Evolutionary conservation across 495 filamentous ascomycete species (phyloP).

Genomic region (Pseudevernia furfuracea): DNA sequence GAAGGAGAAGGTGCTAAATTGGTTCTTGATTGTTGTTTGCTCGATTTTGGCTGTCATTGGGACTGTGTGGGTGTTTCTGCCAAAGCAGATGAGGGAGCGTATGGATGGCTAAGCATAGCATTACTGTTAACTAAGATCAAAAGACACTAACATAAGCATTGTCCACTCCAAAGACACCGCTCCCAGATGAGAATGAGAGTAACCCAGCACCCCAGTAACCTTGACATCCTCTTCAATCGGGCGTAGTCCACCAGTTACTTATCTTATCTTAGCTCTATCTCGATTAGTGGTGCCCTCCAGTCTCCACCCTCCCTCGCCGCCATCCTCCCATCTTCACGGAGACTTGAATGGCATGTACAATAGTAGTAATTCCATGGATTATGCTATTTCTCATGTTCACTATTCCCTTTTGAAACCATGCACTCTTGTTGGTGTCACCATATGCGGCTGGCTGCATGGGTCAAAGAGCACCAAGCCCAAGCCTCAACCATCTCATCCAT

Average conservation of each 20-base stretch:
- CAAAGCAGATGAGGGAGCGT: conserved; percentile 41
- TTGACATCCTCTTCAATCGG: background rate
- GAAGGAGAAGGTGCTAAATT: conserved; percentile 58
- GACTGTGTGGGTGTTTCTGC: conserved; percentile 83
- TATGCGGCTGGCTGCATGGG: background rate
- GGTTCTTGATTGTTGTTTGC: conserved; percentile 61
- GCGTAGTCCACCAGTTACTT: background rate
- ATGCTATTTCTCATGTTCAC: background rate
- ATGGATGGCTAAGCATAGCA: conserved; percentile 14
- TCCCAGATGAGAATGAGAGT: background rate
- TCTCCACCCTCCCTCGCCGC: no score
- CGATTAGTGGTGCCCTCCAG: no score
- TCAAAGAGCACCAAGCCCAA: background rate
- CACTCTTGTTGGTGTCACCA: background rate
- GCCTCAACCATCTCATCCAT: background rate
- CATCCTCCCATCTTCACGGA: background rate
- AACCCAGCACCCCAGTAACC: no score
- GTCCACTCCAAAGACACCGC: background rate
- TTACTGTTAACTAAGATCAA: background rate
- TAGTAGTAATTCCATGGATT: background rate
- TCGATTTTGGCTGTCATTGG: conserved; percentile 63
- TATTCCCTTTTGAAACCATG: background rate
- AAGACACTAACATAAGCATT: background rate
- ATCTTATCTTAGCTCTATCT: background rate
- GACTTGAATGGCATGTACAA: background rate